Evolutionary conservation across 2,329 filamentous ascomycete genomes (phyloP).

Genomic region (Microcyclospora tardicrescens): DNA sequence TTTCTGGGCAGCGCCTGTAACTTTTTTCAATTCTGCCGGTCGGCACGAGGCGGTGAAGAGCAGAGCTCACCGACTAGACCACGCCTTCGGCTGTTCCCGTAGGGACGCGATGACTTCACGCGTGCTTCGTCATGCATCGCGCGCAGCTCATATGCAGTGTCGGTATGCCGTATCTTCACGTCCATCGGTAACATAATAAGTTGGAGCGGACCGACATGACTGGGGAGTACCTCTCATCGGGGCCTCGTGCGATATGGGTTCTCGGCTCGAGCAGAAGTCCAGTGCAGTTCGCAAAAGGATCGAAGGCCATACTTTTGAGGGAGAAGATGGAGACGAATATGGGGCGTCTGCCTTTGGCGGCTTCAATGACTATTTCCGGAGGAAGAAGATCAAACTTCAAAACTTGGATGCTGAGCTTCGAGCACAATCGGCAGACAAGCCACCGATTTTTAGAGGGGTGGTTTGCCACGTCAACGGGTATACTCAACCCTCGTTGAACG

Average conservation of each 20-base stretch:
- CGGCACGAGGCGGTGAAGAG: too few species aligned
- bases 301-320: slow-evolving; percentile 57
- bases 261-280: slow-evolving; percentile 47
- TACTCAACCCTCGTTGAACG: slow-evolving; percentile 81
- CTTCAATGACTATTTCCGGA: slow-evolving; percentile 80
- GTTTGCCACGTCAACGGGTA: slow-evolving; percentile 87
- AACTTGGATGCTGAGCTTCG: slow-evolving; percentile 80
- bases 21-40: too few species aligned
- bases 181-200: too few species aligned
- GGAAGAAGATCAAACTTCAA: slow-evolving; percentile 94
- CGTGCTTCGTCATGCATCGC: too few species aligned
- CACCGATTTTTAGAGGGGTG: slow-evolving; percentile 78
- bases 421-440: slow-evolving; percentile 53
- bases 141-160: too few species aligned
- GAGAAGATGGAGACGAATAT: slow-evolving; percentile 82
- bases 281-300: slow-evolving; percentile 49
- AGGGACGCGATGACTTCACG: too few species aligned
- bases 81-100: too few species aligned
- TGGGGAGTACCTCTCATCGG: too few species aligned
- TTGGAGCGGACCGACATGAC: too few species aligned
- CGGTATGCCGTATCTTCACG: too few species aligned
- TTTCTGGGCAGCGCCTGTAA: too few species aligned
- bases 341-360: slow-evolving; percentile 75
- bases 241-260: slow-evolving; percentile 39
- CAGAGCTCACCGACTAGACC: too few species aligned